A percentile compares a stretch with the other conserved stretches of the same genome.
Conservation (phyloP, 352 stramenopile genomes). For the Phytophthora chlamydospora region DNA sequence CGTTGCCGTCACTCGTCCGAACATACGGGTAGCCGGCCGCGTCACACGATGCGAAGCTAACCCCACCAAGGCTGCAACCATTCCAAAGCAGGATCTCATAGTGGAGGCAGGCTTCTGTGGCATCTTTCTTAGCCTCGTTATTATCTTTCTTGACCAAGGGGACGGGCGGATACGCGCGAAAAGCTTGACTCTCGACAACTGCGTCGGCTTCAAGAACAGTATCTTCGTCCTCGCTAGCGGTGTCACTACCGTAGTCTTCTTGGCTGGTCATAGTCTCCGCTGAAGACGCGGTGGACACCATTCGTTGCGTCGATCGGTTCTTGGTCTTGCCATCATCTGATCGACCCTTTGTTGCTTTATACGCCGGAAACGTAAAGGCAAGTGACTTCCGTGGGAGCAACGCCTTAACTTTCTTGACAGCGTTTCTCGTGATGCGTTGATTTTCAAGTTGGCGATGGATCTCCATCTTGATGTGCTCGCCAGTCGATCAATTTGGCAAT, state of each 20-base stretch:
- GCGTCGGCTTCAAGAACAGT: constrained; percentile 14
- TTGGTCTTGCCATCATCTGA: background rate
- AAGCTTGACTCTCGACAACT: background rate
- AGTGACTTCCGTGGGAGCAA: background rate
- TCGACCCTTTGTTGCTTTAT: background rate
- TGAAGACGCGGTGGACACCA: constrained; percentile 29
- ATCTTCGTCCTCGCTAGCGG: constrained; percentile 7
- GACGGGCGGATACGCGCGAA: background rate
- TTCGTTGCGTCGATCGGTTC: constrained; percentile 21
- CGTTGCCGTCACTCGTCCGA: constrained; percentile 48
- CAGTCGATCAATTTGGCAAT: constrained; percentile 13
- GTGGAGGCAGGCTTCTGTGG: constrained; percentile 19
- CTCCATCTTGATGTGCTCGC: constrained; percentile 12
- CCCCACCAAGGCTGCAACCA: constrained; percentile 42
- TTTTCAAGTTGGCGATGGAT: constrained; percentile 1
- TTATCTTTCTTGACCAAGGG: background rate
- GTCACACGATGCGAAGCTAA: constrained; percentile 45
- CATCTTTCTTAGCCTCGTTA: constrained; percentile 1
- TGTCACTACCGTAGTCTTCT: constrained; percentile 18
- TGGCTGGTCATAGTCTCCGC: constrained; percentile 22
- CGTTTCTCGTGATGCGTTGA: constrained; percentile 2
- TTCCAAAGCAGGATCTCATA: constrained; percentile 66
- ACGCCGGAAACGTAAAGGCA: background rate
- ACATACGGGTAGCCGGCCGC: constrained; percentile 51
- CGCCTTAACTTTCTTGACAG: constrained; percentile 3